phyloP scores from a whole-genome alignment of 176 grass and related monocot species.

The Aegilops longissima region DNA sequence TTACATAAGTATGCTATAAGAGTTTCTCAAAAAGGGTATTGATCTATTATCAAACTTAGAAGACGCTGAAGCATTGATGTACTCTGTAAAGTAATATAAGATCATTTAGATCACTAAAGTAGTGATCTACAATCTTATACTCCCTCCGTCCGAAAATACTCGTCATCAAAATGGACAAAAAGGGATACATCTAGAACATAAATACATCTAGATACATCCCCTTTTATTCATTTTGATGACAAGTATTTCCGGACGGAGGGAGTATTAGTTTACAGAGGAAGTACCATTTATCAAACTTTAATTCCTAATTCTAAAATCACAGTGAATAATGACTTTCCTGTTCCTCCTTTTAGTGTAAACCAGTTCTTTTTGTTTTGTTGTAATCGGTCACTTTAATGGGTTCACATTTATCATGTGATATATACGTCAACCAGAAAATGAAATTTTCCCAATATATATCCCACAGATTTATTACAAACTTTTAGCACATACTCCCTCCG shows the following conservation, averaged over 20 bases:
- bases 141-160: too few relatives aligned
- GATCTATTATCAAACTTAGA: background rate
- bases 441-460: background rate
- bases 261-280: too few relatives aligned
- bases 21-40: background rate
- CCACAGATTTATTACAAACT: slow-evolving; percentile 18
- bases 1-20: slow-evolving; percentile 4
- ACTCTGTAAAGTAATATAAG: too few relatives aligned
- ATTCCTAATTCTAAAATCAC: background rate
- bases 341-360: background rate
- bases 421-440: background rate
- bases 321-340: background rate
- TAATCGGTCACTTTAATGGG: background rate
- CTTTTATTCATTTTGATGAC: too few relatives aligned
- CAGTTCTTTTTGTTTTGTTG: background rate
- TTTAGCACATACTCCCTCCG: background rate
- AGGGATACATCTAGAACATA: too few relatives aligned
- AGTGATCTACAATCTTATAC: too few relatives aligned
- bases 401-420: background rate
- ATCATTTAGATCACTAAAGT: too few relatives aligned
- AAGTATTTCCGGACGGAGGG: too few relatives aligned
- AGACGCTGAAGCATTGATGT: background rate
- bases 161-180: too few relatives aligned
- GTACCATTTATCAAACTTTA: background rate
- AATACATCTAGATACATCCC: too few relatives aligned